Evolutionary conservation across 2,329 filamentous ascomycete species (phyloP).

Genomic region (Bertia moriformis): DNA sequence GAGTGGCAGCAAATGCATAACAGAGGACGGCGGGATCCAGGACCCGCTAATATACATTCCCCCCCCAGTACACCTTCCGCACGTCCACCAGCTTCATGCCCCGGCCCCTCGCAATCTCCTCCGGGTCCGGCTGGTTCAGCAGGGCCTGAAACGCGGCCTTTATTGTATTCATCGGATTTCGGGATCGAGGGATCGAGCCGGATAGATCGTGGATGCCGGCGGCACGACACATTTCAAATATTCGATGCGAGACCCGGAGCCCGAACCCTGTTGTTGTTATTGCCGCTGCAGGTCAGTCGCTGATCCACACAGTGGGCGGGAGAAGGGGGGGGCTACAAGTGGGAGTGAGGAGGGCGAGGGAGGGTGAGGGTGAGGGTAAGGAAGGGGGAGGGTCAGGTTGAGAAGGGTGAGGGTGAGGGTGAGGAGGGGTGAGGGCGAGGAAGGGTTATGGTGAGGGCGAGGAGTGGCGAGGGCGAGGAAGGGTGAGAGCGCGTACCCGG

Average conservation of each 20-base stretch:
- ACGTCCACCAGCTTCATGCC: conserved; percentile 95
- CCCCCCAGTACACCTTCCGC: conserved; percentile 91
- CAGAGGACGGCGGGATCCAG: conserved; percentile 6
- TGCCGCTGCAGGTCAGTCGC: conserved; percentile 1
- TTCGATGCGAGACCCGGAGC: conserved; percentile 75
- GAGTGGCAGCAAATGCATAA: conserved; percentile 7
- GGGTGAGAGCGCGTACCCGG: conserved; percentile 59
- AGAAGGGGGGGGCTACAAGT: not conserved
- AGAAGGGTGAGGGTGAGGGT: not conserved
- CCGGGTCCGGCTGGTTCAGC: conserved; percentile 69
- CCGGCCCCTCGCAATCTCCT: conserved; percentile 74
- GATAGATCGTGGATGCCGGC: conserved; percentile 78
- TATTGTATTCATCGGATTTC: conserved; percentile 96
- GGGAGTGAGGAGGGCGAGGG: conserved; percentile 3
- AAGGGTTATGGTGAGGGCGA: not conserved
- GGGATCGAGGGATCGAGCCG: conserved; percentile 66
- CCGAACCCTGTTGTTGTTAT: conserved; percentile 58
- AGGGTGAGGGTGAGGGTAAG: not conserved
- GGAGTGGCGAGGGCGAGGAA: not conserved
- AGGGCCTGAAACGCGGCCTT: conserved; percentile 80
- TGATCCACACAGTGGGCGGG: not conserved
- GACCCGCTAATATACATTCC: conserved; percentile 43
- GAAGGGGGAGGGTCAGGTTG: conserved; percentile 2
- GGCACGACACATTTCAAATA: conserved; percentile 85
- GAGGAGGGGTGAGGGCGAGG: conserved; percentile 2